phyloP scores from a whole-genome alignment of 257 asterid genomes.

The Primulina eburnea region DNA sequence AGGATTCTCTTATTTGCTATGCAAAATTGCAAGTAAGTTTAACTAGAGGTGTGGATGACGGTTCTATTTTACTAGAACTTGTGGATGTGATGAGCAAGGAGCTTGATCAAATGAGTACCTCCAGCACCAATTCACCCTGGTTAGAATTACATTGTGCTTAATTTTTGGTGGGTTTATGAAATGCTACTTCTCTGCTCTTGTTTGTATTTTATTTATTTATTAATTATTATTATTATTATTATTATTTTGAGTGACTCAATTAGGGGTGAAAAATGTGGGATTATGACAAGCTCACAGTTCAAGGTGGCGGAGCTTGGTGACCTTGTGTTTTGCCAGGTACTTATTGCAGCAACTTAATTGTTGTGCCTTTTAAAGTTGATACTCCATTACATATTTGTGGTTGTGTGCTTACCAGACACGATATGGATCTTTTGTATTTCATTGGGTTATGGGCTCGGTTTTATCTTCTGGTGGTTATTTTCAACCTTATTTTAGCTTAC shows the following conservation, averaged over 20 bases:
- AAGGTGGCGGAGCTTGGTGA: slow-evolving; percentile 76
- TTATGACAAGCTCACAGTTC: slow-evolving; percentile 65
- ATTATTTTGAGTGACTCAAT: slow-evolving; percentile 40
- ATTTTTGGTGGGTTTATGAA: slow-evolving; percentile 13
- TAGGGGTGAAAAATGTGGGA: slow-evolving; percentile 71
- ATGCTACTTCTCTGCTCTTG: slow-evolving; percentile 11
- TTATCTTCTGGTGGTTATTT: background rate
- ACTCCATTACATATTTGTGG: slow-evolving; percentile 18
- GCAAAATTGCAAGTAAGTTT: too few species aligned
- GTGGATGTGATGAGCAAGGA: slow-evolving; percentile 79
- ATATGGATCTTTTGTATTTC: slow-evolving; percentile 1
- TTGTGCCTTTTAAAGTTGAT: slow-evolving; percentile 16
- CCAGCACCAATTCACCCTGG: slow-evolving; percentile 48
- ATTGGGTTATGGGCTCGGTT: slow-evolving; percentile 18
- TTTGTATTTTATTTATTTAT: background rate
- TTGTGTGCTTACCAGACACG: slow-evolving; percentile 18
- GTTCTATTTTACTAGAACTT: slow-evolving; percentile 60
- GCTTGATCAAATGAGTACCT: slow-evolving; percentile 74
- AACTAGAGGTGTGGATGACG: slow-evolving; percentile 74
- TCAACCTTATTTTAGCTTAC: too few species aligned
- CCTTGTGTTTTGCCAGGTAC: slow-evolving; percentile 80
- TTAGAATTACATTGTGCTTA: slow-evolving; percentile 30
- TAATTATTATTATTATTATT: too few species aligned
- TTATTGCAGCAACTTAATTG: slow-evolving; percentile 19
- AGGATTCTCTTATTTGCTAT: slow-evolving; percentile 83